Evolutionary conservation across 106 monocot genomes (phyloP), one percentile per base, ranked within the genome.

Genomic region (Allium sativum): DNA sequence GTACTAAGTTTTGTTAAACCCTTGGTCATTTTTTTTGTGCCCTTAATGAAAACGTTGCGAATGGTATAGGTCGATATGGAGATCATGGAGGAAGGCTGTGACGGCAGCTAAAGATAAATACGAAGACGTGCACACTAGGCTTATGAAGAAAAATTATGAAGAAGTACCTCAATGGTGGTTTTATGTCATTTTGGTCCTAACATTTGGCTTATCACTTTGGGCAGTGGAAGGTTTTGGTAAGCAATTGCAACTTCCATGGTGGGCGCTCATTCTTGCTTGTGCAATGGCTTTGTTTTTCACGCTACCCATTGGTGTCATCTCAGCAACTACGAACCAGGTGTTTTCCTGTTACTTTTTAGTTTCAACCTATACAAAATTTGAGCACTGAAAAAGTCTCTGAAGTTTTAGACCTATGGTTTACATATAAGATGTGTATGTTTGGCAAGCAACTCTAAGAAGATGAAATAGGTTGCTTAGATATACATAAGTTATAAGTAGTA

Each of bases 131-230:
- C 70, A 71, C 42, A 62, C 70, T 0, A 71, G 62, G 12, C 54
- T 95, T 10, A 95, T 95, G 94, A 83, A 73, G 75, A 76, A 58
- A 65, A 81, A 84, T 60, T 90, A 95, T 65, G 76, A 81, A 57
- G 73, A 70, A 20, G 90, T 95, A 10, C 90, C 94, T 4, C 73
- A 95, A 20, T 94, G 83, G 83, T 94, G 90, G 94, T 94, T 89
- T 56, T 70, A 83, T 4, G 42, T 73, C 40, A 57, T 95, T 1
- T 70, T 95, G 12, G 59, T 45, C 4, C 59, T 84, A 18, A 77
- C 81, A 47, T 51, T 73, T 3, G 52, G 48, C 1, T 42, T 95
- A 4, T 79, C 94, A 1, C 22, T 95, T 16, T 70, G 72, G 56
- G 72, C 86, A 12, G 83, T 77, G 7, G 81, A 77, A 16, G 64